Conservation (phyloP, 257 asterid species). For the Penstemon davidsonii region DNA sequence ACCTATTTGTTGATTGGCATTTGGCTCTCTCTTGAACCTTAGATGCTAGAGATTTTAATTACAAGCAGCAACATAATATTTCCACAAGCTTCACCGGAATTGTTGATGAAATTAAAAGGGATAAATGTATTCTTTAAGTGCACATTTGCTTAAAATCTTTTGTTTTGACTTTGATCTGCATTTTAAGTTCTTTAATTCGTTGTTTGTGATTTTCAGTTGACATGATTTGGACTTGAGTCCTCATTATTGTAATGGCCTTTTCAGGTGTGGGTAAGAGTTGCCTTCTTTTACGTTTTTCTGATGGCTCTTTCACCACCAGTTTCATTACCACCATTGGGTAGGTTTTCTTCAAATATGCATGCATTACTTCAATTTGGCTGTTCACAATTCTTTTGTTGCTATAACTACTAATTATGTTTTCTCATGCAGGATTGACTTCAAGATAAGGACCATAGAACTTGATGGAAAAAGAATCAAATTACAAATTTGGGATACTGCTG, state of each 20-base stretch:
- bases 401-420: slow-evolving; percentile 5
- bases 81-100: background rate
- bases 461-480: slow-evolving; percentile 70
- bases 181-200: background rate
- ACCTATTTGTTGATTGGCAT: background rate
- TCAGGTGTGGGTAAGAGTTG: slow-evolving; percentile 98
- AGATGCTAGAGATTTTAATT: background rate
- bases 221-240: slow-evolving; percentile 29
- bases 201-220: background rate
- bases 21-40: background rate
- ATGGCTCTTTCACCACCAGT: slow-evolving; percentile 81
- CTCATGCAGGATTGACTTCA: slow-evolving; percentile 70
- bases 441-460: slow-evolving; percentile 77
- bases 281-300: slow-evolving; percentile 93
- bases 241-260: slow-evolving; percentile 36
- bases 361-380: background rate
- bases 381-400: slow-evolving; percentile 8
- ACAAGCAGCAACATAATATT: background rate
- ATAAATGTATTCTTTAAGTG: background rate
- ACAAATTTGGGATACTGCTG: slow-evolving; percentile 88
- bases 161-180: background rate
- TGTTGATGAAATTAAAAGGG: background rate
- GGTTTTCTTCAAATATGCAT: slow-evolving; percentile 34
- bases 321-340: slow-evolving; percentile 85
- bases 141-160: background rate